Evolutionary conservation across 73 alveolate genomes (phyloP), one percentile per base, ranked within the genome.

Genomic region (Paramecium pentaurelia): DNA sequence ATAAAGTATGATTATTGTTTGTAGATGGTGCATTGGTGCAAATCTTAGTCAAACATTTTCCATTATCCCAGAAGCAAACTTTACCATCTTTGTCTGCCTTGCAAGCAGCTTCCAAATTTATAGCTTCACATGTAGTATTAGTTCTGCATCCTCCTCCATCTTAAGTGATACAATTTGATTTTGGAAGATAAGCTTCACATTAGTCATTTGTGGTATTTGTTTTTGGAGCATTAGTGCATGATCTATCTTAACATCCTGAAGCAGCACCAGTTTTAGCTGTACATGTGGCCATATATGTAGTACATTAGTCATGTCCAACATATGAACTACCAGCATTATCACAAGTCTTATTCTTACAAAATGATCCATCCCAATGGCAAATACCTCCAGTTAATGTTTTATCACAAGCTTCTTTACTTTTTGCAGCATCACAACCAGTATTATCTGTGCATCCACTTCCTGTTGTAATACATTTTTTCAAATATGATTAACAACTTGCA

Each of bases 11-110:
- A 6, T 38, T 45, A 14, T 80, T 45, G 20, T 45, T 45, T 18
- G 91, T 11, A 25, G 6, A 1, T 6, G 91, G 91, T 44, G 91
- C 77, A 80, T 80, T 80, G 1, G 49, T 49, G 12, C 91, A 80
- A 27, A 16, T 80, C 27, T 12, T 80, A 80, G 42, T 36, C 20
- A 0, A 32, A 18, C 91, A 80, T 28, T 45, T 80, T 30, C 36
- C 60, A 5, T 2, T 25, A 75, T 75, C 60, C 88, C 88, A 75
- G 60, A 30, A 75, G 11, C 88, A 75, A 30, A 2, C 2, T 4
- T 40, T 45, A 0, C 32, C 32, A 45, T 44, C 11, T 0, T 0
- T 32, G 3, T 80, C 71, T 9, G 14, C 16, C 6, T 27, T 47
- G 8, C 91, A 80, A 5, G 73, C 47, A 6, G 7, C 1, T 4